Evolutionary conservation across 2,329 filamentous ascomycete genomes (phyloP), one percentile per base, ranked within the genome.

Genomic region (Colletotrichum sp.): DNA sequence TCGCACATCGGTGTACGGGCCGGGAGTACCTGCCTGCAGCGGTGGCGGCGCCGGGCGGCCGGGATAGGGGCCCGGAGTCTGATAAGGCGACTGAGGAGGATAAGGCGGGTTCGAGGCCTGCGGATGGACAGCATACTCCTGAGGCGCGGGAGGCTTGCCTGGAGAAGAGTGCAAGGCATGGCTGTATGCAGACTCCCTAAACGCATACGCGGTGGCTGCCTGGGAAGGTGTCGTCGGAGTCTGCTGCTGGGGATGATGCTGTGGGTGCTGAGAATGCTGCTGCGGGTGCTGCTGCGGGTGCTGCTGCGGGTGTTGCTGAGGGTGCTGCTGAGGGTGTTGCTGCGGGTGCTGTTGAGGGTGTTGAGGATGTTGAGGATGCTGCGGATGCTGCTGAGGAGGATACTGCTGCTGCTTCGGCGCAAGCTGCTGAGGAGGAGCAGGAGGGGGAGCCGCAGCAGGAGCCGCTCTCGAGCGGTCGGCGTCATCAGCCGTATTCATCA

Each of bases 401-500:
- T 57, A 68, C 18, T 57, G 71, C 71, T 71, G 75, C 36, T 76
- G 73, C 64, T 77, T 73, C 13, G 57, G 64, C 63, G 70, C 74
- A 65, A 66, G 76, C n/a, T 52, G 49, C 24, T 66, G 76, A 36
- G 77, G 69, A 28, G 76, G 69, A 57, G 44, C 49, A 36, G 55
- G 68, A 36, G 59, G 36, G 16, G 69, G 30, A 24, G 63, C 70
- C 16, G 71, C 60, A 15, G 74, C 80, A 69, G 83, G 81, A 77
- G 83, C 83, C 72, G 82, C 80, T 67, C 83, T 82, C 62, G 81
- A 80, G 77, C 84, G 82, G 67, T 85, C 87, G 79, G 84, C 87
- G 74, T 84, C 84, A 77, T 90, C 90, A 44, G 88, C 86, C 26
- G 87, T 85, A 82, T 92, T 92, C 64, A 92, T 83, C 80, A 92